phyloP scores from a whole-genome alignment of 371 early-diverging fungal species.

The Rhizopus arrhizus region DNA sequence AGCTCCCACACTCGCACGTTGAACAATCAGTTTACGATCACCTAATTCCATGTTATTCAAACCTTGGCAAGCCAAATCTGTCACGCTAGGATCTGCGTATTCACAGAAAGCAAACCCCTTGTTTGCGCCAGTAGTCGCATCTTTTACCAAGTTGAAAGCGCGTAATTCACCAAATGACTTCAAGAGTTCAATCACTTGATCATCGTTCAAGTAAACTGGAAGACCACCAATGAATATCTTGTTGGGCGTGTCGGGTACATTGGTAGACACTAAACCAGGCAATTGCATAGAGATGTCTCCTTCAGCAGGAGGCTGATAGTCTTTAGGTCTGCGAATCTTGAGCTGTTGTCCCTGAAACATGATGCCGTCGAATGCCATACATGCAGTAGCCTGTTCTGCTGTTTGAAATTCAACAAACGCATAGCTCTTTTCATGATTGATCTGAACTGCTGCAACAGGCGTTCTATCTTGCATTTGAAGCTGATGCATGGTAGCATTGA shows the following conservation, averaged over 20 bases:
- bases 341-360: constrained; percentile 81
- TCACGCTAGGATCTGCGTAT: constrained; percentile 84
- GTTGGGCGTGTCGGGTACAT: constrained; percentile 88
- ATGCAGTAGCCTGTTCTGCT: constrained; percentile 87
- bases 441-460: constrained; percentile 79
- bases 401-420: constrained; percentile 82
- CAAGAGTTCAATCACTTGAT: constrained; percentile 92
- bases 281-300: constrained; percentile 8
- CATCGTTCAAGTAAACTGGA: constrained; percentile 87
- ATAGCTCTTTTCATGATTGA: constrained; percentile 91
- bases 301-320: constrained; percentile 72
- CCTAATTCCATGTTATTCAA: constrained; percentile 95
- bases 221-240: constrained; percentile 95
- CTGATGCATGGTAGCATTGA: constrained; percentile 83
- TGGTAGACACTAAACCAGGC: constrained; percentile 76
- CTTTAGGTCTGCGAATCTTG: constrained; percentile 94
- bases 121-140: constrained; percentile 75
- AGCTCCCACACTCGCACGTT: constrained; percentile 89
- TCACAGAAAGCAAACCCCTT: constrained; percentile 98
- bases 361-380: constrained; percentile 92
- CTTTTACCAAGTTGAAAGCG: constrained; percentile 92
- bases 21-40: constrained; percentile 92
- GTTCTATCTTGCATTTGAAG: constrained; percentile 61
- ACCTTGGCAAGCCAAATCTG: constrained; percentile 92
- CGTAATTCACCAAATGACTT: constrained; percentile 91